Evolutionary conservation across 2,329 filamentous ascomycete species (phyloP).

Genomic region (Grosmannia penicillata): DNA sequence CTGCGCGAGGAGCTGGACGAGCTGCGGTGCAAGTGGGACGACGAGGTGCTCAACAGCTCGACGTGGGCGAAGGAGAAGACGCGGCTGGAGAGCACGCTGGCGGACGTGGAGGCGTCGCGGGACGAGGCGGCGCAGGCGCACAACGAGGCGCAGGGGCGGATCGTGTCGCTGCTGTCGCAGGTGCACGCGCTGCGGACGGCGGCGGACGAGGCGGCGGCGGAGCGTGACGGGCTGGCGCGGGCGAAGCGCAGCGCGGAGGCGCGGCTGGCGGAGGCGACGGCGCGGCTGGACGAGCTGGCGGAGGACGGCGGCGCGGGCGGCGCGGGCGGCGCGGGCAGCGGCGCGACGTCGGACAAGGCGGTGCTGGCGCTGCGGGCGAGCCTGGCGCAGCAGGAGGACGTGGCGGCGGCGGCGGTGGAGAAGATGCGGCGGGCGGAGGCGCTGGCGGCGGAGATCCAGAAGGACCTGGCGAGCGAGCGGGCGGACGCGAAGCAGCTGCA

Average conservation of each 20-base stretch:
- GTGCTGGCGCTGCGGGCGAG: conserved; percentile 75
- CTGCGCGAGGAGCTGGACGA: conserved; percentile 94
- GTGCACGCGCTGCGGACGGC: conserved; percentile 71
- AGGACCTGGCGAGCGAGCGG: conserved; percentile 75
- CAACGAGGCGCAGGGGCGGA: conserved; percentile 86
- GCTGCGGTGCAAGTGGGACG: conserved; percentile 90
- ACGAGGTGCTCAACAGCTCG: conserved; percentile 92
- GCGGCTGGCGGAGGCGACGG: conserved; percentile 72
- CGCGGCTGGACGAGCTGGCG: conserved; percentile 75
- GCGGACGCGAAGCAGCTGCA: conserved; percentile 70
- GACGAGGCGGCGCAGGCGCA: conserved; percentile 89
- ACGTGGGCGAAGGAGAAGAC: conserved; percentile 98
- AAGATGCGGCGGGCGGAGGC: conserved; percentile 95
- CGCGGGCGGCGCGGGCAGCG: conserved; percentile 72
- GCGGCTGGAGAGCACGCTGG: conserved; percentile 74
- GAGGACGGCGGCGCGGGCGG: conserved; percentile 77
- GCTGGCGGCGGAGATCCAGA: conserved; percentile 75
- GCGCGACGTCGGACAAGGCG: conserved; percentile 65
- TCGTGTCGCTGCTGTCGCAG: conserved; percentile 80
- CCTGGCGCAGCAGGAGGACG: conserved; percentile 85
- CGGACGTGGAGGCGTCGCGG: conserved; percentile 77
- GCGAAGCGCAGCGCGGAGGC: conserved; percentile 86
- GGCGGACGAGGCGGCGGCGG: conserved; percentile 72
- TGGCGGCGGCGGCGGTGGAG: conserved; percentile 78
- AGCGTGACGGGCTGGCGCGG: conserved; percentile 69